phyloP scores from a whole-genome alignment of 805 yeast genomes.

The Kodamaea fukazawae region DNA sequence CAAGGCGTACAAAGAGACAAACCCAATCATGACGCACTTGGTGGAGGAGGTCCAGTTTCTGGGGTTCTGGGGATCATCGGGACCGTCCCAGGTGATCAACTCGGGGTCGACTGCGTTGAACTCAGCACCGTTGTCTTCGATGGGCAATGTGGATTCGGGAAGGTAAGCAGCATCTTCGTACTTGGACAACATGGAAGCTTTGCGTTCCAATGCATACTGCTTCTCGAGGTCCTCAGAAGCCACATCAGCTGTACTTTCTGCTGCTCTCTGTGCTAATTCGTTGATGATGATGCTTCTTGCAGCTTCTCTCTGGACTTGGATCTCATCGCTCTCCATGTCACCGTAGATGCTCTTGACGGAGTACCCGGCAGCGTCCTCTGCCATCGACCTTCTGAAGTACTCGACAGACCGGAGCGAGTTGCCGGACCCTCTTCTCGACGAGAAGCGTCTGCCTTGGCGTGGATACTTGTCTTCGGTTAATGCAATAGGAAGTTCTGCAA shows the following conservation, averaged over 20 bases:
- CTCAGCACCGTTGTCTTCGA: constrained; percentile 49
- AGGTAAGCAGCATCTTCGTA: constrained; percentile 10
- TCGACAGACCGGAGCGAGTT: constrained; percentile 18
- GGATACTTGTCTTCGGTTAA: constrained; percentile 14
- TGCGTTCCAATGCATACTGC: constrained; percentile 5
- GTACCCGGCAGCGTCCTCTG: constrained; percentile 11
- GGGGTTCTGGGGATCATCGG: constrained; percentile 59
- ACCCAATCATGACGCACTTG: constrained; percentile 43
- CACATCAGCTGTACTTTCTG: constrained; percentile 1
- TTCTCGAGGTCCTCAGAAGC: constrained; percentile 20
- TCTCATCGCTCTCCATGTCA: constrained; percentile 27
- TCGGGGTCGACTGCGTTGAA: constrained; percentile 59
- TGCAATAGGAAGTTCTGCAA: constrained; percentile 11
- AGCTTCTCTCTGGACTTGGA: constrained; percentile 28
- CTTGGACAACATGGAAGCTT: constrained; percentile 3
- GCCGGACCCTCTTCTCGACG: constrained; percentile 17
- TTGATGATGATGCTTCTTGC: constrained; percentile 31
- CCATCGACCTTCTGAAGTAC: constrained; percentile 2
- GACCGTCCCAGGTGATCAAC: constrained; percentile 65
- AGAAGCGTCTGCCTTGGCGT: constrained; percentile 2
- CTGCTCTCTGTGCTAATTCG: constrained; percentile 13
- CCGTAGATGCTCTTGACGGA: constrained; percentile 34
- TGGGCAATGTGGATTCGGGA: constrained; percentile 33
- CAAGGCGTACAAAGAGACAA: constrained; percentile 55
- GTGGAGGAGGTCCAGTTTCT: constrained; percentile 51